Conservation (phyloP, 164 flowering plant genomes). For the Vitis rupestris region DNA sequence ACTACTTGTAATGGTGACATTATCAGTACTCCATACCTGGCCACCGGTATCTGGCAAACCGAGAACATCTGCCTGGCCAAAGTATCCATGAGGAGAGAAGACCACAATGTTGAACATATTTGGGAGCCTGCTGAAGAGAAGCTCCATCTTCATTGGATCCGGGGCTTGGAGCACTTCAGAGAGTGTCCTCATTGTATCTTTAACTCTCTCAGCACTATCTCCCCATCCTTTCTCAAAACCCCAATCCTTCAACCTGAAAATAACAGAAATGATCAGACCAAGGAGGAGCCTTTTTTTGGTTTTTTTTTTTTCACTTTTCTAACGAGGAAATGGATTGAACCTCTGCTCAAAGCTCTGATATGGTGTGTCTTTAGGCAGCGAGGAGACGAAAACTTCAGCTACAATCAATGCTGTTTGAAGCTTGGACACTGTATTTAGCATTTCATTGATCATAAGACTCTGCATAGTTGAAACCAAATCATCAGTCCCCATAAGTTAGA, state of each 20-base stretch:
- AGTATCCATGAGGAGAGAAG: conserved; percentile 90
- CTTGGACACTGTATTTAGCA: conserved; percentile 51
- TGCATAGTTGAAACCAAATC: conserved; percentile 28
- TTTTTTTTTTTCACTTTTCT: not conserved
- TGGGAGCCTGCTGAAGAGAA: conserved; percentile 71
- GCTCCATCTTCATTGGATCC: conserved; percentile 66
- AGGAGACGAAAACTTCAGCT: conserved; percentile 56
- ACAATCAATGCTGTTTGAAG: conserved; percentile 64
- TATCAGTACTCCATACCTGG: conserved; percentile 51
- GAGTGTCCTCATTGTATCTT: conserved; percentile 62
- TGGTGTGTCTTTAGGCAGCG: conserved; percentile 60
- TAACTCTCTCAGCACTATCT: conserved; percentile 63
- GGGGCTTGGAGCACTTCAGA: conserved; percentile 86
- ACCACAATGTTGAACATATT: conserved; percentile 73
- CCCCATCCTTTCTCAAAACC: conserved; percentile 99
- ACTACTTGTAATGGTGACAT: not conserved
- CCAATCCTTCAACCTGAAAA: conserved; percentile 67
- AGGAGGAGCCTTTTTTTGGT: not conserved
- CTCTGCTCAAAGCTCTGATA: conserved; percentile 62
- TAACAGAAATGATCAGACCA: not conserved
- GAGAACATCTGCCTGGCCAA: conserved; percentile 89
- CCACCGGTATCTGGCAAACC: conserved; percentile 99
- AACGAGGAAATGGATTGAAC: conserved; percentile 23
- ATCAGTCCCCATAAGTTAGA: too few species aligned
- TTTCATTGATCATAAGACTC: conserved; percentile 78